Evolutionary conservation across 768 basidiomycete genomes (phyloP).

Genomic region (Trametes cingulata): DNA sequence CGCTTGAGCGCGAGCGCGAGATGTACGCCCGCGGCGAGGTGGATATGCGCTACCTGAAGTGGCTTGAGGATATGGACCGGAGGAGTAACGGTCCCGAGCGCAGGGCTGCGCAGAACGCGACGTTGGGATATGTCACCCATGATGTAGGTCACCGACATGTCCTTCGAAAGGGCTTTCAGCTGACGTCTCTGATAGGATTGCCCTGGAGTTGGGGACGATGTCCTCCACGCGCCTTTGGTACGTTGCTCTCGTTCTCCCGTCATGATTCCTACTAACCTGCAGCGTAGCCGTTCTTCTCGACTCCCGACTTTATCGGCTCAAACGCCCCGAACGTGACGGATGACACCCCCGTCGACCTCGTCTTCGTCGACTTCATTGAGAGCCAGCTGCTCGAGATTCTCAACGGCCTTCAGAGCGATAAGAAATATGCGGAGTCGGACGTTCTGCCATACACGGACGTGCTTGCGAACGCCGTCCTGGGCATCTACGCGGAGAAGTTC

Average conservation of each 20-base stretch:
- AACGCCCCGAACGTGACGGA: conserved; percentile 47
- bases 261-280: neutral
- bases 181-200: conserved; percentile 45
- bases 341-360: conserved; percentile 63
- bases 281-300: conserved; percentile 44
- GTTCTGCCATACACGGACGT: conserved; percentile 55
- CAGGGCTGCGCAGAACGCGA: conserved; percentile 51
- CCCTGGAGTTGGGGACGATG: conserved; percentile 77
- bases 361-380: conserved; percentile 74
- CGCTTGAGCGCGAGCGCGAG: conserved; percentile 39
- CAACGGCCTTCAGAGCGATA: conserved; percentile 53
- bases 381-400: conserved; percentile 50
- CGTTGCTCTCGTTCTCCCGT: neutral
- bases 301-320: conserved; percentile 62
- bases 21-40: conserved; percentile 53
- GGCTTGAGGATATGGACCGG: conserved; percentile 60
- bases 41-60: conserved; percentile 48
- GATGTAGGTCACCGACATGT: conserved; percentile 46
- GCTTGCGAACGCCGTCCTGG: conserved; percentile 52
- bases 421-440: conserved; percentile 52
- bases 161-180: neutral
- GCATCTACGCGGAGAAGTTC: conserved; percentile 51
- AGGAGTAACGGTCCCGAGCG: conserved; percentile 38
- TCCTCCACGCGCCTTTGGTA: conserved; percentile 54
- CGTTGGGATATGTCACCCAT: conserved; percentile 73